Evolutionary conservation across 257 asterid species (phyloP).

Genomic region (Mitragyna speciosa): DNA sequence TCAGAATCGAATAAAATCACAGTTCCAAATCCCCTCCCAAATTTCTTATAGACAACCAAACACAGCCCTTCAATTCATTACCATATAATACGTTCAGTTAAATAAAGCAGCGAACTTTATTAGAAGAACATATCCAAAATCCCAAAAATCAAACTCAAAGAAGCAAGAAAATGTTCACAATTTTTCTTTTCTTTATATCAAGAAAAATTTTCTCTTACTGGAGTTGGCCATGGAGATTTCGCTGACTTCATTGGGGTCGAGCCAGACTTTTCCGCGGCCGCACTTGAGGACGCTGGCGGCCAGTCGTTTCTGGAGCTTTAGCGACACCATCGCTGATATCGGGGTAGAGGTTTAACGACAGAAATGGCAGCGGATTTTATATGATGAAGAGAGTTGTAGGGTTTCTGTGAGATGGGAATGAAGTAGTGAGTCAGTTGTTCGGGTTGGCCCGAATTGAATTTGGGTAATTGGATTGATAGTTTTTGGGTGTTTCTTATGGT

Average conservation of each 20-base stretch:
- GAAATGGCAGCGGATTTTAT: neutral
- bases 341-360: neutral
- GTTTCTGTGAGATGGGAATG: too few species aligned
- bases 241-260: constrained; percentile 9
- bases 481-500: too few species aligned
- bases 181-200: too few species aligned
- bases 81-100: too few species aligned
- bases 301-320: constrained; percentile 20
- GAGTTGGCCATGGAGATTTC: constrained; percentile 32
- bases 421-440: too few species aligned
- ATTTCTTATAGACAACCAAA: too few species aligned
- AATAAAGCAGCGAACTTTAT: too few species aligned
- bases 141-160: neutral
- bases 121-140: neutral
- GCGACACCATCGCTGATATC: constrained; percentile 19
- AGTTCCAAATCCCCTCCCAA: too few species aligned
- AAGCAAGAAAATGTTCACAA: neutral
- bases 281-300: constrained; percentile 23
- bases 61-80: too few species aligned
- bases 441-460: too few species aligned
- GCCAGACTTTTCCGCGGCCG: constrained; percentile 23
- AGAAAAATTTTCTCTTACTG: neutral
- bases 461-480: too few species aligned
- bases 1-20: neutral
- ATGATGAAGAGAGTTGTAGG: too few species aligned